Evolutionary conservation across 1,284 basidiomycete species (phyloP), one percentile per base, ranked within the genome.

Genomic region (Boletus albobrunnescens): DNA sequence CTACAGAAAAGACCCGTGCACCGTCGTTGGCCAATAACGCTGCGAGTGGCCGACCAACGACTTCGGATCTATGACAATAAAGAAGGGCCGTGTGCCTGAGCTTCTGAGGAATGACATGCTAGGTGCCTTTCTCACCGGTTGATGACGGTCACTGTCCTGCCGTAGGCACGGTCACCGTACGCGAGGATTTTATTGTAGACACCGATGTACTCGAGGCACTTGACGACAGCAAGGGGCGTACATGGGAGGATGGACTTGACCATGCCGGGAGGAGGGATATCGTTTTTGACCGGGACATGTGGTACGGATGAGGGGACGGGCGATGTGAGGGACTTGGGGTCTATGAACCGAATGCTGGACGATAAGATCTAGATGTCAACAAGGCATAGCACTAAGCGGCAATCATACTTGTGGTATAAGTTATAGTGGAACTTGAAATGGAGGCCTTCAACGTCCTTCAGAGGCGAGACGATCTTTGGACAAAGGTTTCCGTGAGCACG

Each of bases 361-460:
- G 8, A 24, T 20, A 35, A 16, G 22, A 36, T 19, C 17, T n/a
- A n/a, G n/a, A n/a, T n/a, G n/a, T n/a, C n/a, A n/a, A n/a, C n/a
- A n/a, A n/a, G n/a, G n/a, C n/a, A n/a, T n/a, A n/a, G n/a, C n/a
- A n/a, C n/a, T n/a, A 27, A 43, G 11, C 11, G 36, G 27, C 14
- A n/a, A 6, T 61, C 81, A 49, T 56, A 92, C 91, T 96, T 96
- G 78, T 97, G 94, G 69, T 97, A 97, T 45, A 97, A 74, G 67
- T 96, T 96, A 71, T 94, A 97, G 59, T 95, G 88, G 68, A 94
- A 95, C 67, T 93, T 93, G 74, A 93, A 92, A 71, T 98, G 84
- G 41, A 98, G 77, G 4, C 95, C 95, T 70, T 99, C 95, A 44
- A 99, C 95, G 57, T 99, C 95, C 71, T 99, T 99, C 56, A 90